Conservation (phyloP, 73 alveolate genomes). For the Paramecium caudatum region DNA sequence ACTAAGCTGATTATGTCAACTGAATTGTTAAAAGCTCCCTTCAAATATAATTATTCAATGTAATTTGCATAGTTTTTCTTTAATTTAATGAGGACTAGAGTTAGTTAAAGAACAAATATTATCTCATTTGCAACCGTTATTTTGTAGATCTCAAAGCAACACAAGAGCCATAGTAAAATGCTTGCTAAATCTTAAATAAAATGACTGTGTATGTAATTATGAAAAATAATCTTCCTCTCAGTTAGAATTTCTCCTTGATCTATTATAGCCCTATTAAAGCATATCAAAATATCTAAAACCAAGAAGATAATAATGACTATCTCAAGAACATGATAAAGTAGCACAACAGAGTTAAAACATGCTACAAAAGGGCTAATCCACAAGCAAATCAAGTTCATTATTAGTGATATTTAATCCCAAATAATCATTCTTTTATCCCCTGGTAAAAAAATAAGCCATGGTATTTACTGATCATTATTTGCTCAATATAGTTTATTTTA, state of each 20-base stretch:
- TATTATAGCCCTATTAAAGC: conserved; percentile 22
- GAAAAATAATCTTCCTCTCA: neutral
- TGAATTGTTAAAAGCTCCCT: neutral
- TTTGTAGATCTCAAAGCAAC: neutral
- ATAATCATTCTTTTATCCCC: neutral
- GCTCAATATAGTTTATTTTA: neutral
- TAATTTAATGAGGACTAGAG: neutral
- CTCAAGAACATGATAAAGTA: neutral
- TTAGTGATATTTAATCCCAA: conserved; percentile 32
- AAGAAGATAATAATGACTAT: neutral
- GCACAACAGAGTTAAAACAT: neutral
- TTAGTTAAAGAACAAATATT: neutral
- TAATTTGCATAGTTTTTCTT: neutral
- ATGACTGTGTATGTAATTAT: neutral
- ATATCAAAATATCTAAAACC: neutral
- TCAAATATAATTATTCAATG: conserved; percentile 28
- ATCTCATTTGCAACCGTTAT: neutral
- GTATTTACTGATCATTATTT: neutral
- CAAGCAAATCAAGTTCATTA: neutral
- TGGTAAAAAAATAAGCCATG: neutral
- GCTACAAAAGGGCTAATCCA: neutral
- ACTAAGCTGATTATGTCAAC: conserved; percentile 4
- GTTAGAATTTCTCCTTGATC: conserved; percentile 15
- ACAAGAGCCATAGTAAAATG: conserved; percentile 11
- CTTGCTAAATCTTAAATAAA: neutral